phyloP scores from a whole-genome alignment of 768 basidiomycete species.

The Gymnopilus dilepis region DNA sequence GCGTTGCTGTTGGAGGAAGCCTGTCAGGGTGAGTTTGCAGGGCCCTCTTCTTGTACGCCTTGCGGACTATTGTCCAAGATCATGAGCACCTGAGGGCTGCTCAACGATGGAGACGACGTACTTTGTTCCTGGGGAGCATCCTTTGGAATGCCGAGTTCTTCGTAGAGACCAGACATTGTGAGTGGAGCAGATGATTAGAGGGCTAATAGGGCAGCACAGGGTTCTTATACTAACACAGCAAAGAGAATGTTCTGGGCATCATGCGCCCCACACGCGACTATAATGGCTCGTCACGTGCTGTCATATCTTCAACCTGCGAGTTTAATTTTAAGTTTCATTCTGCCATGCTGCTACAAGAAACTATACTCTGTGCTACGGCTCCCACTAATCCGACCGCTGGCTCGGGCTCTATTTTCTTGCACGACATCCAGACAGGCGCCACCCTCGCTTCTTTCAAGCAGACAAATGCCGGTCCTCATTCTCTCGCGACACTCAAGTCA shows the following conservation, averaged over 20 bases:
- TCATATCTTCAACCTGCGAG: not conserved
- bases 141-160: conserved; percentile 56
- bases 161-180: conserved; percentile 61
- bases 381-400: conserved; percentile 52
- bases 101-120: conserved; percentile 39
- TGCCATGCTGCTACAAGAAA: conserved; percentile 70
- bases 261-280: conserved; percentile 20
- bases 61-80: conserved; percentile 56
- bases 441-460: conserved; percentile 90
- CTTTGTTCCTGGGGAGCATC: conserved; percentile 69
- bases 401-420: conserved; percentile 70
- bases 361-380: conserved; percentile 66
- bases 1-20: conserved; percentile 57
- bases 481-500: conserved; percentile 72
- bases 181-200: conserved; percentile 7
- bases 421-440: conserved; percentile 82
- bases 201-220: conserved; percentile 11
- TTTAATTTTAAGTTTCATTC: conserved; percentile 19
- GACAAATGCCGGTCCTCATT: conserved; percentile 66
- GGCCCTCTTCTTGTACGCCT: conserved; percentile 77
- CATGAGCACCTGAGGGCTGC: conserved; percentile 8
- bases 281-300: conserved; percentile 31
- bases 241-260: conserved; percentile 38
- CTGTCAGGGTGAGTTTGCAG: conserved; percentile 80
- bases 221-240: conserved; percentile 12